These are phyloP conservation scores for Rhizopus sp. DNA, from an alignment of 371 early-diverging fungal species.

Conservation along the genomic window DNA sequence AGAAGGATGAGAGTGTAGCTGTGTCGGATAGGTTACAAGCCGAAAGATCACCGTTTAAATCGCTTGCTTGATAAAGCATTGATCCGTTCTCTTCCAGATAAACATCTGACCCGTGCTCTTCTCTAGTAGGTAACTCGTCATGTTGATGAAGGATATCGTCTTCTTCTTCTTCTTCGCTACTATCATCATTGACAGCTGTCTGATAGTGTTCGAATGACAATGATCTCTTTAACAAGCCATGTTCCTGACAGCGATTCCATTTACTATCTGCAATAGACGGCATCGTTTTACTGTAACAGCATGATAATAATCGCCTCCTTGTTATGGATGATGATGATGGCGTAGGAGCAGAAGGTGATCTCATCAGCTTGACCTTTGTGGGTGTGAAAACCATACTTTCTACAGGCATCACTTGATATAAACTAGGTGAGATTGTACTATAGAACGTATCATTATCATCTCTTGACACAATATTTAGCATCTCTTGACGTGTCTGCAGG, in stretches of 20 bases:
- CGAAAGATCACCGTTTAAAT: not conserved
- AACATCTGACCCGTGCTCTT: not conserved
- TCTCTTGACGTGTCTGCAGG: constrained; percentile 9
- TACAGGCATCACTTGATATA: not conserved
- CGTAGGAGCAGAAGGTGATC: constrained; percentile 2
- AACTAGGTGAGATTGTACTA: not conserved
- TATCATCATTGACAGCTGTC: not conserved
- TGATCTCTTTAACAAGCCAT: not conserved
- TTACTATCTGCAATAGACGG: not conserved
- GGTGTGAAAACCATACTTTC: not conserved
- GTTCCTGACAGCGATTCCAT: not conserved
- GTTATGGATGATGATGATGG: not conserved
- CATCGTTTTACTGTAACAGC: not conserved
- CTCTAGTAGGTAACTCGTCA: not conserved
- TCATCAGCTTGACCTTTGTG: not conserved
- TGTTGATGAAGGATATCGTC: not conserved
- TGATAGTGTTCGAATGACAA: not conserved
- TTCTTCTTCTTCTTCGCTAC: not conserved
- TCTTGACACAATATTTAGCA: not conserved
- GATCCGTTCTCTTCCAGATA: not conserved
- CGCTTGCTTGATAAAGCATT: not conserved
- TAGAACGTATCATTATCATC: constrained; percentile 3
- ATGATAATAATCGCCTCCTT: not conserved
- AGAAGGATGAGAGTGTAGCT: not conserved
- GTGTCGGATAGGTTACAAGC: not conserved